Base-by-base conservation (phyloP, 2,329 filamentous ascomycete species). In the Coniella vitis region DNA sequence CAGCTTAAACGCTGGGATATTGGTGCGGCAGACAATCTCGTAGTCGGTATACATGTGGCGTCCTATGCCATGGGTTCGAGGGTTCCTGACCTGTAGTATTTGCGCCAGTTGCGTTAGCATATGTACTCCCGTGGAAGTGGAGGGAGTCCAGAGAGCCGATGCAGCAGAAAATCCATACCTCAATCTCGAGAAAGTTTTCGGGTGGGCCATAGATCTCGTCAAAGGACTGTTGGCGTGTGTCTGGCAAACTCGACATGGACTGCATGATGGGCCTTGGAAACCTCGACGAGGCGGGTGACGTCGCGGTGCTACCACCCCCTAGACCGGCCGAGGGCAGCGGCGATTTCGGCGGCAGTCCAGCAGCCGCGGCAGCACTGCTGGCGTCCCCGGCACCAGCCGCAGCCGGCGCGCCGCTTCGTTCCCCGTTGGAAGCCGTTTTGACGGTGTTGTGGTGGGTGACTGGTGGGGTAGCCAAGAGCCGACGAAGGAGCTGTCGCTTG, bases 191-290 rank as follows among this genome's bases (percentile, higher is more conserved):
- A 65, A 97, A 96, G 75, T 98, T 98, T 76, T 98, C 93, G 5
- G 93, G 93, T 41, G 91, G 89, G 13, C 90, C 93, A 69, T 98
- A 98, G 67, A 97, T 95, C 77, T 98, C 93, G 71, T 98, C 93
- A 65, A 96, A 97, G 64, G 86, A 93, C 75, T 98, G 93, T 70
- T 87, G 83, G 61, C 90, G 87, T 58, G 86, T 81, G 63, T 84
- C 81, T 41, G 81, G 81, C 72, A 84, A 79, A 55, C 79, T 76
- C 69, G 82, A 78, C 73, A 84, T 75, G 44, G 51, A 53, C 48
- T 47, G 43, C 51, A 48, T 53, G 62, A 76, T 78, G 58, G 75
- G 74, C 53, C 73, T 68, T 59, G 74, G 73, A 43, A 65, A 60
- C 54, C 68, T 61, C 46, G 65, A 67, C 47, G 65, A 67, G n/a